A percentile compares a stretch with the other conserved stretches of the same genome.
Evolutionary conservation across 108 stramenopile genomes (phyloP).

Genomic region (Cyclotella atomus): DNA sequence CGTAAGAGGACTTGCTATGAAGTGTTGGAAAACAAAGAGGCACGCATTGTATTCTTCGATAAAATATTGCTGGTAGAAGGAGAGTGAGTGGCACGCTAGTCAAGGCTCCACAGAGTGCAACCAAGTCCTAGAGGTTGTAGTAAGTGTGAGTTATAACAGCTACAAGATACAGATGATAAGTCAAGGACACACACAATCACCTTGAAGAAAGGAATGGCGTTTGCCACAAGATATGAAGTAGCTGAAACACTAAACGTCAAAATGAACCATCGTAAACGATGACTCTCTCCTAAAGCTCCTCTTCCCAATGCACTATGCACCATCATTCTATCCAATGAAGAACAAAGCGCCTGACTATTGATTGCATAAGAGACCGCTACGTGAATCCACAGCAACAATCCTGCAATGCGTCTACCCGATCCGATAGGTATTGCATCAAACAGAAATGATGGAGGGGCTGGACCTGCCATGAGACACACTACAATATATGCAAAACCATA

Average conservation of each 20-base stretch:
- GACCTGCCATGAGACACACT: slow-evolving; percentile 62
- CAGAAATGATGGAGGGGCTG: slow-evolving; percentile 68
- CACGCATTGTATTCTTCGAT: slow-evolving; percentile 46
- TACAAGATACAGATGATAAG: background rate
- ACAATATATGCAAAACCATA: slow-evolving; percentile 63
- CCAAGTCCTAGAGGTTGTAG: slow-evolving; percentile 71
- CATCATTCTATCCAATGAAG: slow-evolving; percentile 67
- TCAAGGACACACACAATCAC: slow-evolving; percentile 2
- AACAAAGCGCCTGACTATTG: slow-evolving; percentile 77
- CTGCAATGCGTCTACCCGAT: slow-evolving; percentile 55
- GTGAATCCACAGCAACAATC: slow-evolving; percentile 72
- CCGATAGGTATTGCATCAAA: slow-evolving; percentile 66
- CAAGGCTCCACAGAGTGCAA: slow-evolving; percentile 71
- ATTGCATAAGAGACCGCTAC: slow-evolving; percentile 81
- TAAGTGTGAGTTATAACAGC: background rate
- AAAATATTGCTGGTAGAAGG: slow-evolving; percentile 65
- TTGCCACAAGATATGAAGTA: slow-evolving; percentile 62
- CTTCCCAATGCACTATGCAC: slow-evolving; percentile 28
- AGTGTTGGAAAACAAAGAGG: slow-evolving; percentile 32
- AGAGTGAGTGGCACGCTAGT: slow-evolving; percentile 72
- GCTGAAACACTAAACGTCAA: slow-evolving; percentile 53
- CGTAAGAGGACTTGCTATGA: slow-evolving; percentile 30
- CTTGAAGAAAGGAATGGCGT: slow-evolving; percentile 75
- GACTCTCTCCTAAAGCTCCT: slow-evolving; percentile 14
- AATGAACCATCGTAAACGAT: slow-evolving; percentile 58